A percentile compares a stretch with the other conserved stretches of the same genome.
Evolutionary conservation across 371 early-diverging fungal genomes (phyloP).

Genomic region (Lichtheimia ornata): DNA sequence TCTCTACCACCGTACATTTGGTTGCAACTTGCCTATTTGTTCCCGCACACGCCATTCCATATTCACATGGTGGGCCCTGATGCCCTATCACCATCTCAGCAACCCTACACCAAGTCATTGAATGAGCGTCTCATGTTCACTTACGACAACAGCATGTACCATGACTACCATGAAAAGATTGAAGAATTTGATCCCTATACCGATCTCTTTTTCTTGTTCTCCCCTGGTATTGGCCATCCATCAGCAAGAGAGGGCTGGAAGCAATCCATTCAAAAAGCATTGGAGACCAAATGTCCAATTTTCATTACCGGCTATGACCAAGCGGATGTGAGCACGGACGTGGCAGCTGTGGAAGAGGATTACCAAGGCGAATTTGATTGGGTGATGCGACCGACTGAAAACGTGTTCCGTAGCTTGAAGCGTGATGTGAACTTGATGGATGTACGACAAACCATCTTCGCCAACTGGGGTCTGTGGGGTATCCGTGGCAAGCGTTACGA

Average conservation of each 20-base stretch:
- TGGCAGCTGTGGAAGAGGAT: conserved; percentile 62
- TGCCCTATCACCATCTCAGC: conserved; percentile 60
- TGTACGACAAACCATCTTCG: conserved; percentile 70
- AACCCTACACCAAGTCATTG: conserved; percentile 44
- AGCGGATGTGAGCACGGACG: conserved; percentile 66
- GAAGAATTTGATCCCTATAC: conserved; percentile 77
- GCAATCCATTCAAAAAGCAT: conserved; percentile 65
- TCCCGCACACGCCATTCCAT: conserved; percentile 78
- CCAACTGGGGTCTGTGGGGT: conserved; percentile 85
- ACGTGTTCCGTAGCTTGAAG: conserved; percentile 75
- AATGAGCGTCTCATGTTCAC: conserved; percentile 56
- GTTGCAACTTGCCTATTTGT: conserved; percentile 76
- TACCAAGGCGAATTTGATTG: conserved; percentile 72
- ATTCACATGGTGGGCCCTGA: conserved; percentile 86
- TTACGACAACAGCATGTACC: conserved; percentile 48
- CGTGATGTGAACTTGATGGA: conserved; percentile 76
- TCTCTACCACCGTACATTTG: conserved; percentile 79
- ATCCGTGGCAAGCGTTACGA: conserved; percentile 87
- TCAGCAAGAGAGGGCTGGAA: conserved; percentile 70
- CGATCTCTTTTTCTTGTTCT: conserved; percentile 82
- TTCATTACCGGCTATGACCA: conserved; percentile 82
- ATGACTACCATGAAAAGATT: conserved; percentile 51
- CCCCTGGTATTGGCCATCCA: conserved; percentile 77
- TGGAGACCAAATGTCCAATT: conserved; percentile 82
- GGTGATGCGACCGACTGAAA: conserved; percentile 72